phyloP scores from a whole-genome alignment of 176 grass and related monocot genomes.

The Paspalum notatum region DNA sequence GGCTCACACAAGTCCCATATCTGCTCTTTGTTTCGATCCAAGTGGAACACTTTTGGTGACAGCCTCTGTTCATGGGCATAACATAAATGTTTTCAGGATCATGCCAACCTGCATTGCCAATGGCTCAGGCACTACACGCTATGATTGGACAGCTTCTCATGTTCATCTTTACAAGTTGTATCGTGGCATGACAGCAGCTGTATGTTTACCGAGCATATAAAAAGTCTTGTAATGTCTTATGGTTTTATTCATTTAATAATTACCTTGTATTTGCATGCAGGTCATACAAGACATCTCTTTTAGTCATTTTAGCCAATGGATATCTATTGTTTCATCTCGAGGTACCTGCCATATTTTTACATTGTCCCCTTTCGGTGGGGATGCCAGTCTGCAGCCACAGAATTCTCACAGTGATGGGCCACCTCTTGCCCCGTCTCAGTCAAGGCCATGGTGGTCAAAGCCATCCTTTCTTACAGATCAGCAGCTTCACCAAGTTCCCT shows the following conservation, averaged over 20 bases:
- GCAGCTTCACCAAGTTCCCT: constrained; percentile 76
- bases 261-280: constrained; percentile 59
- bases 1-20: constrained; percentile 97
- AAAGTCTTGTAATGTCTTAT: neutral
- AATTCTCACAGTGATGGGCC: constrained; percentile 76
- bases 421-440: constrained; percentile 70
- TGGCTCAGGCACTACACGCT: constrained; percentile 59
- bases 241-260: constrained; percentile 30
- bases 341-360: constrained; percentile 91
- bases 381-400: constrained; percentile 78
- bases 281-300: constrained; percentile 98
- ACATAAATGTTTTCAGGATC: constrained; percentile 99
- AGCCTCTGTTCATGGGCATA: constrained; percentile 94
- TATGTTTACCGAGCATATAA: constrained; percentile 51
- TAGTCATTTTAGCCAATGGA: constrained; percentile 97
- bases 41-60: constrained; percentile 97
- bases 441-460: constrained; percentile 96
- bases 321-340: constrained; percentile 88
- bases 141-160: constrained; percentile 90
- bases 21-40: constrained; percentile 97
- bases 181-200: constrained; percentile 93
- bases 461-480: constrained; percentile 82
- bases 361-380: constrained; percentile 92
- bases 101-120: constrained; percentile 77
- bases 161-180: constrained; percentile 98